Percentiles rank a stretch among this genome's conserved stretches.
Conservation (phyloP, 1,139 yeast species). For the Petasospora fabianii region DNA sequence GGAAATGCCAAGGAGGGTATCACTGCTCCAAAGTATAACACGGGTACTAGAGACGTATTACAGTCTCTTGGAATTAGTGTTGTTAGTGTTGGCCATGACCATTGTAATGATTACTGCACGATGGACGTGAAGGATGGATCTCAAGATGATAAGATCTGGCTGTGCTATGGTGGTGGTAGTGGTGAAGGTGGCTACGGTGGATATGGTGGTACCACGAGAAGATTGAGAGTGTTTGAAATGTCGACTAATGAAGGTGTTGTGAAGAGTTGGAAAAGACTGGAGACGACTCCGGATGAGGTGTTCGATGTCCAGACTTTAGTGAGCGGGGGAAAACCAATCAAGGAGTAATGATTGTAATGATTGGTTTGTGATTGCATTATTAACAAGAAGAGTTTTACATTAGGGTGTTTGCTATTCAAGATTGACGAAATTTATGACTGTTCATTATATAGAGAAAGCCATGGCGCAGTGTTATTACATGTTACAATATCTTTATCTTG, state of each 20-base stretch:
- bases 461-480: too few relatives aligned
- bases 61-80: slow-evolving; percentile 65
- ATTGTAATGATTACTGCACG: slow-evolving; percentile 86
- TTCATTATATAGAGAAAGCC: too few relatives aligned
- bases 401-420: too few relatives aligned
- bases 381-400: too few relatives aligned
- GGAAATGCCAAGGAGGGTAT: slow-evolving; percentile 70
- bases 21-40: slow-evolving; percentile 71
- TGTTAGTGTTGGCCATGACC: slow-evolving; percentile 88
- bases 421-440: too few relatives aligned
- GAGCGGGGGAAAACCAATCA: slow-evolving; percentile 25
- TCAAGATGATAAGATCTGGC: slow-evolving; percentile 54
- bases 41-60: slow-evolving; percentile 58
- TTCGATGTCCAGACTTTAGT: slow-evolving; percentile 63
- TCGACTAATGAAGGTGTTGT: slow-evolving; percentile 53
- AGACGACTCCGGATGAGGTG: slow-evolving; percentile 44
- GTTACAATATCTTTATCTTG: too few relatives aligned
- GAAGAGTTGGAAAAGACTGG: slow-evolving; percentile 68
- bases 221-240: slow-evolving; percentile 68
- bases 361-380: neutral
- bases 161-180: slow-evolving; percentile 89
- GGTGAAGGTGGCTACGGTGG: slow-evolving; percentile 98
- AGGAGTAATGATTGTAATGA: slow-evolving; percentile 3
- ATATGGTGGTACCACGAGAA: slow-evolving; percentile 76
- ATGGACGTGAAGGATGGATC: slow-evolving; percentile 35